Base-by-base conservation (phyloP, 805 yeast species). In the Kazachstania viticola region DNA sequence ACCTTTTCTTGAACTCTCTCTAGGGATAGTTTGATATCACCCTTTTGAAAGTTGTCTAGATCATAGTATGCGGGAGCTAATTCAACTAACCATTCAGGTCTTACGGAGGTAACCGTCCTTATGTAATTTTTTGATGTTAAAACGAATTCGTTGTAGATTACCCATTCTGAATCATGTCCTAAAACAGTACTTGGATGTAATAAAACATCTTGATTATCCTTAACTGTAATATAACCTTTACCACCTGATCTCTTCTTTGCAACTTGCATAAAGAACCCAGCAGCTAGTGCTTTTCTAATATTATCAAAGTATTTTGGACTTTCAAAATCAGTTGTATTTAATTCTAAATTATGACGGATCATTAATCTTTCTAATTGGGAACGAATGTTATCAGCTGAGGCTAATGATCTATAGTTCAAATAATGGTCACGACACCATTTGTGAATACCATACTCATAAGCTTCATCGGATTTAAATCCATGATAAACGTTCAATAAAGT, bases 201-300 rank as follows among this genome's bases (percentile, higher is more conserved):
- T 47, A 85, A 61, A 9, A 88, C 97, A 40, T 88, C 97, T 63
- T 91, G 98, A 51, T 87, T 85, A 58, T 91, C 98, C 59, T 85
- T 85, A 31, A 87, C 80, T 0, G 98, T 91, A 45, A 81, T 69
- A 56, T 79, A 88, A n/a, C 82, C 87, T 48, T 78, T 79, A 16
- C 69, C 65, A 24, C 83, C 76, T n/a, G 80, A 71, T 62, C 73
- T 75, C 64, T 82, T 83, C 62, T 87, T 91, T 21, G 96, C 97
- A 34, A 82, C 94, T 63, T 91, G 98, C 97, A 91, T 87, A 65
- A 91, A 91, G 57, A 85, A 87, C 2, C 98, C 98, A n/a, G 83
- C 71, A 4, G 83, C 69, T 36, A 91, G 60, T 0, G 97, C 95
- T 55, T 79, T 81, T 35, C 94, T 69, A 41, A 91, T 76, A 47